Evolutionary conservation across 768 basidiomycete genomes (phyloP).

Genomic region (Podaxis sp.): DNA sequence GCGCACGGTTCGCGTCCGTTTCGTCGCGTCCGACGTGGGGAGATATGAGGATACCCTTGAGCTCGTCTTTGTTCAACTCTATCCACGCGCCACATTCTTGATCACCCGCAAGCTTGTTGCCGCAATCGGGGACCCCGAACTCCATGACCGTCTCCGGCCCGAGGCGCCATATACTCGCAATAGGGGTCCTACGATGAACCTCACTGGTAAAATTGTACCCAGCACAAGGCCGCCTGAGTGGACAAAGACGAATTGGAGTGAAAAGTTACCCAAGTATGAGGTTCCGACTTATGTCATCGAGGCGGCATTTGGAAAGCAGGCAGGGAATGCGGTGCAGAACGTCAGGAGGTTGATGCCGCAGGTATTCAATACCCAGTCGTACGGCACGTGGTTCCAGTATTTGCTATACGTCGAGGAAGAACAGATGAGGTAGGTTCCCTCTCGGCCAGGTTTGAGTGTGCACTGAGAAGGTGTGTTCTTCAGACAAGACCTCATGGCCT

Average conservation of each 20-base stretch:
- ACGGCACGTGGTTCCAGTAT: conserved; percentile 43
- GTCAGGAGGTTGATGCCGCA: conserved; percentile 37
- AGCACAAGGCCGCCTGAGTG: conserved; percentile 40
- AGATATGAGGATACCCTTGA: conserved; percentile 49
- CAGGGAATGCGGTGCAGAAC: conserved; percentile 16
- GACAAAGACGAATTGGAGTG: conserved; percentile 36
- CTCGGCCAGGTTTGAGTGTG: background rate
- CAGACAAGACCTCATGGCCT: conserved; percentile 39
- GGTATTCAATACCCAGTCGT: conserved; percentile 35
- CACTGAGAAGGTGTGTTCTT: conserved; percentile 10
- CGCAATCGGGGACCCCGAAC: conserved; percentile 47
- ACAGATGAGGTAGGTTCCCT: conserved; percentile 38
- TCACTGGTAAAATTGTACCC: conserved; percentile 31
- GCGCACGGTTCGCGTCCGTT: conserved; percentile 29
- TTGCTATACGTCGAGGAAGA: conserved; percentile 52
- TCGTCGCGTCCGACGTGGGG: conserved; percentile 39
- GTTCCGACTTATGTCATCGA: conserved; percentile 30
- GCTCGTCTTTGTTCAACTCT: conserved; percentile 41
- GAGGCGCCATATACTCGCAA: conserved; percentile 40
- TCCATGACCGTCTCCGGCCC: conserved; percentile 48
- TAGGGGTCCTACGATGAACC: conserved; percentile 25
- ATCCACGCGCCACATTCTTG: conserved; percentile 37
- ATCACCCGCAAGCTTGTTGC: conserved; percentile 47
- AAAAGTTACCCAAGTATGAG: conserved; percentile 30
- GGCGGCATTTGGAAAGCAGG: conserved; percentile 28